Conservation (phyloP, 805 yeast genomes). For the Yamadazyma tumulicola region DNA sequence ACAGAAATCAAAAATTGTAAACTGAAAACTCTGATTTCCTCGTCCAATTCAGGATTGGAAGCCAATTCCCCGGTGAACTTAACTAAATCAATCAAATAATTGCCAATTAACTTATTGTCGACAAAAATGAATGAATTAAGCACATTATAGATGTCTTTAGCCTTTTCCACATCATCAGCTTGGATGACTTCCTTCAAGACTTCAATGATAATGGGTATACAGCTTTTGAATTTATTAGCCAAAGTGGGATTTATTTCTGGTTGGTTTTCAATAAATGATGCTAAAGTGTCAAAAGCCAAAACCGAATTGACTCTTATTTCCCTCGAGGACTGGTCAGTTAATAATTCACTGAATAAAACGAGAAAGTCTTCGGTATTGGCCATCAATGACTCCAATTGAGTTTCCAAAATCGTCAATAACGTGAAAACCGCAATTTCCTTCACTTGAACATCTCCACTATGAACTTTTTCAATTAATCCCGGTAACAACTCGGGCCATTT, state of each 20-base stretch:
- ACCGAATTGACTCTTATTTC: slow-evolving; percentile 82
- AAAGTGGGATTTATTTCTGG: slow-evolving; percentile 40
- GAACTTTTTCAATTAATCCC: slow-evolving; percentile 59
- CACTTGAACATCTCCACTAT: slow-evolving; percentile 48
- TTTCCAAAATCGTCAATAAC: slow-evolving; percentile 73
- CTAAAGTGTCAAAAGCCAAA: slow-evolving; percentile 70
- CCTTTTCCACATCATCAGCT: slow-evolving; percentile 66
- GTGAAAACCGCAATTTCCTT: slow-evolving; percentile 85
- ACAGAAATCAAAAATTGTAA: slow-evolving; percentile 80
- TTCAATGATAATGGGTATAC: slow-evolving; percentile 77
- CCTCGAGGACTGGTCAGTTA: slow-evolving; percentile 56
- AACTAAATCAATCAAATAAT: slow-evolving; percentile 63
- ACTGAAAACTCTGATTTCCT: slow-evolving; percentile 79
- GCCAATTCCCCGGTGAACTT: slow-evolving; percentile 76
- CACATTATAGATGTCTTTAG: slow-evolving; percentile 75
- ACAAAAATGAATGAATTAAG: slow-evolving; percentile 75
- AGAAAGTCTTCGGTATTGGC: slow-evolving; percentile 65
- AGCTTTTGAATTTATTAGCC: slow-evolving; percentile 54
- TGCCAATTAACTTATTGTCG: slow-evolving; percentile 77
- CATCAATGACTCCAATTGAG: slow-evolving; percentile 54
- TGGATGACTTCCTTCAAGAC: slow-evolving; percentile 73
- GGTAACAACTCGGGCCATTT: slow-evolving; percentile 80
- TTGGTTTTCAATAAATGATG: slow-evolving; percentile 63
- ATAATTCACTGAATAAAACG: slow-evolving; percentile 63
- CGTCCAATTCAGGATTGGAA: slow-evolving; percentile 60